A percentile compares a stretch with the other conserved stretches of the same genome.
phyloP scores from a whole-genome alignment of 2,329 filamentous ascomycete species.

The Talaromyces islandicus region DNA sequence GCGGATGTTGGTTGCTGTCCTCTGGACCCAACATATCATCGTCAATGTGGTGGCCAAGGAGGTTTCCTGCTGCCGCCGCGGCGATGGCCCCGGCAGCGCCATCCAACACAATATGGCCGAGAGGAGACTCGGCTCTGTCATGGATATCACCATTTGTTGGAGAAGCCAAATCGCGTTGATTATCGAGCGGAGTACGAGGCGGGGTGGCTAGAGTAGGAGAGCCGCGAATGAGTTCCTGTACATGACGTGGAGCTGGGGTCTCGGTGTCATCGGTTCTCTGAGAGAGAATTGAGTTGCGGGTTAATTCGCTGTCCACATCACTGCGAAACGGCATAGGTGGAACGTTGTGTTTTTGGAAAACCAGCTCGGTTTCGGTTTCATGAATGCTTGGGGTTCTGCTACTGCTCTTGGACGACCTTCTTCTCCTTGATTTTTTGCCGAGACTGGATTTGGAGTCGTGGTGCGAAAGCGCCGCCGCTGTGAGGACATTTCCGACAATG shows the following conservation, averaged over 20 bases:
- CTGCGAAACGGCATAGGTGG: conserved; percentile 86
- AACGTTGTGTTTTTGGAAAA: conserved; percentile 52
- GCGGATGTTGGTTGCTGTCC: conserved; percentile 51
- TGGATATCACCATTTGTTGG: conserved; percentile 17
- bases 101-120: conserved; percentile 19
- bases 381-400: conserved; percentile 47
- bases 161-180: conserved; percentile 36
- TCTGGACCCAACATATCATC: conserved; percentile 44
- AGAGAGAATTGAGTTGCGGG: conserved; percentile 78
- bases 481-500: conserved; percentile 52
- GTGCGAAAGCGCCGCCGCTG: conserved; percentile 56
- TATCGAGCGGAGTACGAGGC: conserved; percentile 44
- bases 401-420: conserved; percentile 46
- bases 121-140: conserved; percentile 28
- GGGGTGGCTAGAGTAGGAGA: conserved; percentile 59
- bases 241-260: conserved; percentile 58
- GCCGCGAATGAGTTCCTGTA: conserved; percentile 59
- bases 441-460: conserved; percentile 60
- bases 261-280: conserved; percentile 69
- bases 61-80: conserved; percentile 32
- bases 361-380: conserved; percentile 53
- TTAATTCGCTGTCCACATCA: conserved; percentile 80
- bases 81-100: conserved; percentile 34
- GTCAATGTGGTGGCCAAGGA: conserved; percentile 37
- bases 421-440: conserved; percentile 36